Evolutionary conservation across 768 basidiomycete species (phyloP), one percentile per base, ranked within the genome.

Genomic region (Cubamyces sp.): DNA sequence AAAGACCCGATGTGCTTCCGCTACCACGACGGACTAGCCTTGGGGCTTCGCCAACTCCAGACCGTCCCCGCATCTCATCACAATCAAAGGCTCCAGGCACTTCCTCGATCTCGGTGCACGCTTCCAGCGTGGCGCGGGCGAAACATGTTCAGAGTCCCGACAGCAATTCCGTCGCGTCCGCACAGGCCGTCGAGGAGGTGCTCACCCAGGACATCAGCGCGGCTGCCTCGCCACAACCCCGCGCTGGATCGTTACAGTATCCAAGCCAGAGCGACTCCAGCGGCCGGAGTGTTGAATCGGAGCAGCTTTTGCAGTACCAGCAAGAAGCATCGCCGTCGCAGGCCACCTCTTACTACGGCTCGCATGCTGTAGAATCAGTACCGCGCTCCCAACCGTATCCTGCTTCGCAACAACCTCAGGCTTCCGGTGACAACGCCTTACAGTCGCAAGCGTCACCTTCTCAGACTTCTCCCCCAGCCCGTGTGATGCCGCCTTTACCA

Each of bases 111-210:
- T n/a, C n/a, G n/a, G n/a, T n/a, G n/a, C n/a, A n/a, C n/a, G n/a
- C 7, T n/a, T 1, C 41, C 12, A 11, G 3, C 8, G 28, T 3
- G 3, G 9, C 19, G 21, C 19, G 30, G 19, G 25, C 34, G 12
- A 18, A 48, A 43, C 49, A 50, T 26, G 37, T 47, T n/a, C 30
- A 7, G 21, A 65, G 59, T 28, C 40, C 59, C 0, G 50, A 14
- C 8, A n/a, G 34, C 4, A 48, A 23, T 5, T 67, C 66, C 1
- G 34, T 54, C 6, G 49, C 34, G 9, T 67, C 66, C 5, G 57
- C 61, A 6, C 64, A 62, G 19, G 66, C 64, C 8, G 61, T 67
- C n/a, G 64, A 67, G 54, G 53, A 60, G 4, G 60, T 55, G 25
- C 61, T 67, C 34, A 67, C 66, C 16, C 58, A 61, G 57, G 23